Evolutionary conservation across 192 early-diverging fungal species (phyloP), one percentile per base, ranked within the genome.

Genomic region (Backusella australiensis): DNA sequence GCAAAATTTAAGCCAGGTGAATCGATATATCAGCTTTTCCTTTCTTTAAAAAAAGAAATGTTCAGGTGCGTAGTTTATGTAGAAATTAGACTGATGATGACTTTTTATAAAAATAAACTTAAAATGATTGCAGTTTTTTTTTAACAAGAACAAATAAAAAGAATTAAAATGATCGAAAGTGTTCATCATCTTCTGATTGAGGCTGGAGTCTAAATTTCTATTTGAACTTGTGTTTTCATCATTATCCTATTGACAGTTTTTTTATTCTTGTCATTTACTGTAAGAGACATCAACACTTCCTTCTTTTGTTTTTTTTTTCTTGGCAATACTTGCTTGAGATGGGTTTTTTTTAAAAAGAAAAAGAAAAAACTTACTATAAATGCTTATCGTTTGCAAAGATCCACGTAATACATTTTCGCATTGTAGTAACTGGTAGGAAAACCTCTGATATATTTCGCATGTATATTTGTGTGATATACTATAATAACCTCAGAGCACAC

Each of bases 31-130:
- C 1, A 29, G 38, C 11, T 39, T 39, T 12, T 39, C 8, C 38
- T 9, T 39, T 12, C 9, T 29, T 23, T 12, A 29, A 63, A 63
- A 59, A 63, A 63, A 53, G 19, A 14, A 8, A 29, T 1, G 2
- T 4, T 23, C 23, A 39, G 23, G 11, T 29, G 26, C 23, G 9
- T 29, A 63, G 56, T 63, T 63, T 63, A 29, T 63, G 56, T 63
- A 63, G 56, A 63, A 63, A 63, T 63, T 63, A 63, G 56, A 63
- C 56, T 63, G 56, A 63, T 63, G 56, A 63, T 63, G 23, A 63
- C 56, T 29, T 26, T 63, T 26, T 12, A 59, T 23, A 59, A 63
- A 63, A 4, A 11, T 63, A 29, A 63, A 21, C 56, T 63, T 63
- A 63, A 63, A 63, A 63, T 29, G 23, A 63, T 63, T 63, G 56